A percentile compares a stretch with the other conserved stretches of the same genome.
Evolutionary conservation across 352 stramenopile species (phyloP).

Genomic region (Albugo candida): DNA sequence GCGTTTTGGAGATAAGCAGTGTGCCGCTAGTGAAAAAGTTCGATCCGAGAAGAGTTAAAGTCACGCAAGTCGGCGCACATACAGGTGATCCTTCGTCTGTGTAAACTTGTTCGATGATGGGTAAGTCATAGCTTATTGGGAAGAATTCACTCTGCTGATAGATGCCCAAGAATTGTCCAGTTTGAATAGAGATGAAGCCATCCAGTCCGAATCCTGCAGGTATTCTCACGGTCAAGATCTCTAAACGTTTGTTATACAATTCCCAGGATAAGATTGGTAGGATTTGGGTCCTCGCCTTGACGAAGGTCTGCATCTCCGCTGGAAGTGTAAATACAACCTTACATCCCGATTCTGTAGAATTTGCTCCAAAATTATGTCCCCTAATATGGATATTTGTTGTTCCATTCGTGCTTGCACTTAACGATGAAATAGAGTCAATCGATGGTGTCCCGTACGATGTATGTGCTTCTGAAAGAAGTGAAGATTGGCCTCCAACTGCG

Average conservation of each 20-base stretch:
- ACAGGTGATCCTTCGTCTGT: constrained; percentile 33
- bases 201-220: constrained; percentile 18
- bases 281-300: constrained; percentile 5
- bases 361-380: constrained; percentile 27
- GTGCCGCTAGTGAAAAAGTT: constrained; percentile 27
- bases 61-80: constrained; percentile 24
- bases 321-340: constrained; percentile 25
- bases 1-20: constrained; percentile 20
- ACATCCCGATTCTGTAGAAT: constrained; percentile 16
- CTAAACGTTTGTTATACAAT: constrained; percentile 9
- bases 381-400: constrained; percentile 23
- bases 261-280: constrained; percentile 20
- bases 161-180: constrained; percentile 15
- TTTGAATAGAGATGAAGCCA: background rate
- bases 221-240: constrained; percentile 23
- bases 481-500: constrained; percentile 30
- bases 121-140: constrained; percentile 17
- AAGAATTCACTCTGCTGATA: constrained; percentile 18
- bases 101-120: constrained; percentile 28
- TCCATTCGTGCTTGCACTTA: constrained; percentile 20
- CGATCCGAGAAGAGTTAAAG: constrained; percentile 24
- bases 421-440: constrained; percentile 10
- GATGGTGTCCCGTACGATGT: constrained; percentile 31
- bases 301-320: constrained; percentile 2
- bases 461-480: constrained; percentile 12